These are phyloP conservation scores for Vicia faba DNA, from an alignment of 306 rosid genomes.

Conservation along the genomic window DNA sequence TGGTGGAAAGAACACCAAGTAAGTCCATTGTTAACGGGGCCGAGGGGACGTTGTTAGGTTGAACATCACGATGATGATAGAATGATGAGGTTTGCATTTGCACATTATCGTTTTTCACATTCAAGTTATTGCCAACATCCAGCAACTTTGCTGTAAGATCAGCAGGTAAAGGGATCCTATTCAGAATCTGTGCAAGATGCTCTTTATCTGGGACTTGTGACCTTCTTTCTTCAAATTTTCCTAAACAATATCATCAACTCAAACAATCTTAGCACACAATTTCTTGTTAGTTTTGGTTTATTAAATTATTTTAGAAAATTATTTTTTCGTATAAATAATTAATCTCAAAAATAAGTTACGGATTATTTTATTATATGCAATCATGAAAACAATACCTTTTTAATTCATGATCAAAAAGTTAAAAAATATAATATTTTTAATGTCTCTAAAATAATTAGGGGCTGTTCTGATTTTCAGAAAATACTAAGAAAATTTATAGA, in stretches of 20 bases:
- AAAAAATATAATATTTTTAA: not conserved
- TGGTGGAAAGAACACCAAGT: slow-evolving; percentile 74
- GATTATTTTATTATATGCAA: not conserved
- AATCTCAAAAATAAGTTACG: not conserved
- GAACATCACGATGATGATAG: slow-evolving; percentile 45
- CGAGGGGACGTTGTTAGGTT: slow-evolving; percentile 55
- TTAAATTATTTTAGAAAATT: not conserved
- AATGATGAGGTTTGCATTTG: slow-evolving; percentile 44
- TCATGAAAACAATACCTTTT: not conserved
- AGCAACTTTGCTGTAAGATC: slow-evolving; percentile 81
- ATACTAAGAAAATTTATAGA: not conserved
- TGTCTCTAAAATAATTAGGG: not conserved
- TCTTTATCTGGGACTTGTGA: slow-evolving; percentile 64
- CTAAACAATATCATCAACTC: slow-evolving; percentile 41
- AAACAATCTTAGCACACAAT: slow-evolving; percentile 28
- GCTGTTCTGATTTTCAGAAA: not conserved
- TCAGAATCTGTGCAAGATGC: slow-evolving; percentile 79
- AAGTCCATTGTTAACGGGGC: slow-evolving; percentile 68
- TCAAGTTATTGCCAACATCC: slow-evolving; percentile 52
- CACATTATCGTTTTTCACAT: slow-evolving; percentile 48
- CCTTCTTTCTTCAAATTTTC: slow-evolving; percentile 69
- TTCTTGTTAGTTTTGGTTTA: not conserved
- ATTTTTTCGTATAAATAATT: not conserved
- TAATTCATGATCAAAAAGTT: not conserved
- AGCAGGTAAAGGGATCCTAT: slow-evolving; percentile 70